Evolutionary conservation across 208 protist genomes (phyloP), one percentile per base, ranked within the genome.

Genomic region (Endotrypanum monterogeii): DNA sequence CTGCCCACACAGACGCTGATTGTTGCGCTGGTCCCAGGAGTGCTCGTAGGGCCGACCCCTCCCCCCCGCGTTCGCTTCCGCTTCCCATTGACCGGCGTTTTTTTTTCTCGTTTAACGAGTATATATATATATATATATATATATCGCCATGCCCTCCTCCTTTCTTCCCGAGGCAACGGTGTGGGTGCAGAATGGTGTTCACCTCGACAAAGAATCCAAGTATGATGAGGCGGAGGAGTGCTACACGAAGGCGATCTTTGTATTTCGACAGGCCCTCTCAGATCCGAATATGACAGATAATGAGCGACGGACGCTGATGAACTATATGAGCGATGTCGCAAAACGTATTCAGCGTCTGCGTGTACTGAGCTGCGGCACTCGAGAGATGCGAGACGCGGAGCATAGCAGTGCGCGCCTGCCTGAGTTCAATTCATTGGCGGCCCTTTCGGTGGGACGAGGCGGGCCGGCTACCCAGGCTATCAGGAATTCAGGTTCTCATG

Each of bases 181-280:
- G 56, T 83, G 54, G 58, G 82, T 94, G 79, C 74, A 87, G 60
- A 89, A 90, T 63, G 90, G 85, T 11, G 71, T 88, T 0, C 71
- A 83, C 30, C 80, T 88, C 32, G 87, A 95, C 69, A 83, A 70
- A 1, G 57, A 74, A 28, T 76, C 74, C 32, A 79, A 78, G 65
- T 79, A 86, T n/a, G 71, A 67, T 11, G 83, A 91, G 67, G 91
- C 91, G n/a, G 88, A 96, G 77, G 89, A 88, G 75, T 89, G 77
- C 71, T 92, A 91, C 81, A 88, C 83, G 18, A 78, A 82, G 25
- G 89, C 81, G 23, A 89, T 94, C 50, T 41, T 79, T 35, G 25
- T 80, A 14, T 82, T 96, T 11, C 83, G 83, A 3, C 52, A 76
- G 20, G 71, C 80, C 4, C 70, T 93, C 41, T 41, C 77, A 41